Evolutionary conservation across 495 filamentous ascomycete genomes (phyloP), one percentile per base, ranked within the genome.

Genomic region (Penicillium bovifimosum): DNA sequence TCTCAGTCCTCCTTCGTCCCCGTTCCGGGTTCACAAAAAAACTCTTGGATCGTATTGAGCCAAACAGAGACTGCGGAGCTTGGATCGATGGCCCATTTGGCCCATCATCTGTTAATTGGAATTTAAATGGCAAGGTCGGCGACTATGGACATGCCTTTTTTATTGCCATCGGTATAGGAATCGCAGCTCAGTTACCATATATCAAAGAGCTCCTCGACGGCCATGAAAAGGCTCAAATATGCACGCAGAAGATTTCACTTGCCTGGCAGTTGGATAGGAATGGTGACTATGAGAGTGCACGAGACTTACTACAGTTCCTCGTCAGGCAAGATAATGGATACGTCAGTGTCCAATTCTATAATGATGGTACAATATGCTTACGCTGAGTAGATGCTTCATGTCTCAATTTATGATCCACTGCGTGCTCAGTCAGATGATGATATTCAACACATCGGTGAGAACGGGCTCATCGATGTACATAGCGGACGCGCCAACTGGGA

Each of bases 71-170:
- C 9, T 62, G 43, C 35, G 46, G 52, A 36, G 64, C 59, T 9
- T 67, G 61, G 53, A 65, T 74, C 18, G 63, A 72, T 55, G 60
- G 71, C 9, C 68, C 64, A 14, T 72, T 68, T 61, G 65, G 71
- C 3, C 56, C 55, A 16, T 47, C 49, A 13, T 54, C 52, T 16
- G 61, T 51, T 41, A 60, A 38, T 18, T 29, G 6, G 40, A 29
- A 11, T 18, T 34, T 36, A 31, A 13, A 34, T 7, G 31, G 24
- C 6, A 13, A 49, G 8, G 46, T 72, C 52, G 59, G 61, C n/a
- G 55, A 70, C 27, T 72, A 63, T 55, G 56, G 66, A 17, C 55
- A 62, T 45, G 52, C 68, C 16, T 49, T 74, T 16, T 63, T 74
- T 53, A 56, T 68, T 48, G 56, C 64, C 6, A 68, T 61, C 13